These are phyloP conservation scores for Saksenaea vasiformis DNA, from an alignment of 371 early-diverging fungal species.

Conservation along the genomic window DNA sequence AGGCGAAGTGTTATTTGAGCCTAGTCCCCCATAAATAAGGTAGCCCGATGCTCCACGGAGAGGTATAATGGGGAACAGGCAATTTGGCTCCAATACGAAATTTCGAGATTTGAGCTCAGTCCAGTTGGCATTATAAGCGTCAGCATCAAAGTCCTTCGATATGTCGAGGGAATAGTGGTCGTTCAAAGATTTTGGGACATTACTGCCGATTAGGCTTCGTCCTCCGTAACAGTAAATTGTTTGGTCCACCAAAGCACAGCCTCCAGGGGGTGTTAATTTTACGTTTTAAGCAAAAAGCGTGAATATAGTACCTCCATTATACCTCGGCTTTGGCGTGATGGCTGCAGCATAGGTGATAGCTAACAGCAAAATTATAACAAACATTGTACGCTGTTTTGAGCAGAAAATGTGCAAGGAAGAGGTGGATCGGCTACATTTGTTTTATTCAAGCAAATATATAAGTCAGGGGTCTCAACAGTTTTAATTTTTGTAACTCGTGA, in stretches of 20 bases:
- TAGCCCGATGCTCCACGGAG: neutral
- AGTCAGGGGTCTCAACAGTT: neutral
- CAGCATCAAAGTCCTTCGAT: neutral
- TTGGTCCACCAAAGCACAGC: neutral
- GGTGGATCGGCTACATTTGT: too few relatives aligned
- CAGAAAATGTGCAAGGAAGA: neutral
- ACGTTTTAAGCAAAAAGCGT: neutral
- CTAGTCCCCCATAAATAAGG: conserved; percentile 12
- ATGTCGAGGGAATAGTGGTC: neutral
- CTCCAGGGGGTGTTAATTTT: neutral
- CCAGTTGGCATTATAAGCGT: neutral
- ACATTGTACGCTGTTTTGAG: neutral
- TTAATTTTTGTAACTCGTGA: too few relatives aligned
- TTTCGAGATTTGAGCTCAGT: neutral
- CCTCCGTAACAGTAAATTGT: conserved; percentile 2
- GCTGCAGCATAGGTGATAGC: neutral
- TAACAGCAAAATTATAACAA: neutral
- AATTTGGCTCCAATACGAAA: conserved; percentile 9
- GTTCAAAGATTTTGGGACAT: neutral
- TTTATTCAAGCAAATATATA: neutral
- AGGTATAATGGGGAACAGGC: conserved; percentile 13
- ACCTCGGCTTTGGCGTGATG: neutral
- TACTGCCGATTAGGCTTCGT: neutral
- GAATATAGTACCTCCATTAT: neutral
- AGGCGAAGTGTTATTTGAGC: conserved; percentile 8